Evolutionary conservation across 441 rosid species (phyloP), one percentile per base, ranked within the genome.

Genomic region (Gossypium trilobum): DNA sequence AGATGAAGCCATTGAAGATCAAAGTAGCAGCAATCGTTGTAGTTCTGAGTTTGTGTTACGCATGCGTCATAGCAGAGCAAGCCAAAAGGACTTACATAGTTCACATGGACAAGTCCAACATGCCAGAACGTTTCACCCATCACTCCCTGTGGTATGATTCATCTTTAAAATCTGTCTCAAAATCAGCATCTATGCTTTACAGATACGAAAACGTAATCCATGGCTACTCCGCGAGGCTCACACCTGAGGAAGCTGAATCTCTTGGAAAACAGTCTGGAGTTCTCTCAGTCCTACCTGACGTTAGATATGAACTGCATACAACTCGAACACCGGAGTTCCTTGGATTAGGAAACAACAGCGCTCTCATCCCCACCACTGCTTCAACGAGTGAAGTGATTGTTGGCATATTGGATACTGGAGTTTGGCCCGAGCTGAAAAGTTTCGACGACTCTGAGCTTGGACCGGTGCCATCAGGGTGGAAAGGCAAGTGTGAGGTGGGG

Each of bases 21-120:
- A 58, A 77, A 55, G 73, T 77, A 33, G 69, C 63, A 27, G 57
- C 58, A 52, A 31, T 70, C n/a, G 63, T 73, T 10, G 50, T 79
- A 2, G 20, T 73, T 55, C 33, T 81, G 39, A 68, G 75, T 62
- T 60, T 77, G 68, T 58, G 31, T 50, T 77, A 54, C 70, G 31
- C 27, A 14, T 54, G 51, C 70, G 70, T 20, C 11, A 56, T 23
- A 19, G 83, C 81, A 65, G 79, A 80, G 67, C 70, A 69, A 44
- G 22, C 58, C 19, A 81, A 67, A 77, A 76, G 66, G 69, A 85
- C 89, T 57, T 87, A 81, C 71, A 84, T 85, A 73, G 64, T 87
- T 72, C 89, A 84, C 74, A 78, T 84, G 86, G 91, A 85, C 77
- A 82, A 80, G 73, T 59, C 82, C 78, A 68, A 48, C 71, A 85